Evolutionary conservation across 2,329 filamentous ascomycete species (phyloP), one percentile per base, ranked within the genome.

Genomic region (Stemphylium vesicarium): DNA sequence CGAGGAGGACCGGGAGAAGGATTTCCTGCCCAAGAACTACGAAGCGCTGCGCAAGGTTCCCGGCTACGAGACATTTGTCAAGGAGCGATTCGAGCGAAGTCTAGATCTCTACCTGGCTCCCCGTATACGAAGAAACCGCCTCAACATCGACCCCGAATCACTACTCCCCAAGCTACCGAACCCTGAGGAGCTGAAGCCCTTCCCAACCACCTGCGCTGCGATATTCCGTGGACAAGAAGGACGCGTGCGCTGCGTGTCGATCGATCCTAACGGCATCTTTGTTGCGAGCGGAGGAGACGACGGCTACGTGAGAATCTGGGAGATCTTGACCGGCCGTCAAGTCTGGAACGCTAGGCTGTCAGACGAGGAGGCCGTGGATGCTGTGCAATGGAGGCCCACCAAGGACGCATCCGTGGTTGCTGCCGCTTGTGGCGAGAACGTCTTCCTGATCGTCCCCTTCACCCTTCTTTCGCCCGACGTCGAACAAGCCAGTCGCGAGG

Each of bases 91-190:
- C 68, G 93, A 99, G 76, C 85, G 96, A 62, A 98, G 92, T 74
- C 80, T 99, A 64, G 96, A 99, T 77, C 84, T 99, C 15, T 99
- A 99, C 75, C 84, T 99, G 56, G 95, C 96, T 13, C 95, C 96
- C 41, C 85, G 95, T 70, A 87, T 99, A 52, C 87, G 94, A 56
- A 90, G 96, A 75, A 97, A 93, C 80, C 90, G 93, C 76, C 85
- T 99, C 70, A 96, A 98, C 78, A 98, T 99, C 70, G 95, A 99
- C 68, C 95, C 95, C 3, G 90, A 90, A 75, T 96, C 92, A 33
- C 81, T 99, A 45, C 84, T 99, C 32, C 94, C 95, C 11, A 97
- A 97, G 75, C 82, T 99, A 7, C 95, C 96, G 7, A 91, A 90
- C 56, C 94, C 95, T 0, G 91, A 96, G 68, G 94, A 99, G 69